Evolutionary conservation across 2,329 filamentous ascomycete species (phyloP).

Genomic region (Cercospora zeina): DNA sequence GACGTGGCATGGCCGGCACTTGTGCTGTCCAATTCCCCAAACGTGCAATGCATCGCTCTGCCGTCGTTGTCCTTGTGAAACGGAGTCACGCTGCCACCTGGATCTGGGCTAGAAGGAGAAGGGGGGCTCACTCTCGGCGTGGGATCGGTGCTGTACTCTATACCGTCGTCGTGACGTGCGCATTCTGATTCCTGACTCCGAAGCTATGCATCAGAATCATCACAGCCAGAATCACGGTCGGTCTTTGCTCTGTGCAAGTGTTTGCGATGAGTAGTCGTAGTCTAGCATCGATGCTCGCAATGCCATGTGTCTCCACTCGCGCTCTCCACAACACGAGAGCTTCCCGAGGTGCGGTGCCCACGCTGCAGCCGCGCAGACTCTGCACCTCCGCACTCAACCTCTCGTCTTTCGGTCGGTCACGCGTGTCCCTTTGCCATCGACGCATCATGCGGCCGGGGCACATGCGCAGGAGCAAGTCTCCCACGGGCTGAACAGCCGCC

Average conservation of each 20-base stretch:
- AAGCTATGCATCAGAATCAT: too few relatives aligned
- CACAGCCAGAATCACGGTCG: too few relatives aligned
- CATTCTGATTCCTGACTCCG: too few relatives aligned
- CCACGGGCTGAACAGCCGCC: background rate
- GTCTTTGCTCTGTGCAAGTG: background rate
- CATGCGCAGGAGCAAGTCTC: background rate
- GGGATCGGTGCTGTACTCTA: background rate
- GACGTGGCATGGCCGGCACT: background rate
- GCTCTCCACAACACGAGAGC: background rate
- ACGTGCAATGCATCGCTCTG: too few relatives aligned
- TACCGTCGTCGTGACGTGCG: background rate
- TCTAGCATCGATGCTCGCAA: background rate
- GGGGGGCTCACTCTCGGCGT: background rate
- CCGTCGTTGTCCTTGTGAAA: background rate
- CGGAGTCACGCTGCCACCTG: background rate
- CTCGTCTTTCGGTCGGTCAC: background rate
- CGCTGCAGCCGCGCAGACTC: background rate
- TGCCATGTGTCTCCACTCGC: background rate
- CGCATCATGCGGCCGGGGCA: conserved; percentile 4
- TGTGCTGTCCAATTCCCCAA: background rate
- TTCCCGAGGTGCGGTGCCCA: background rate
- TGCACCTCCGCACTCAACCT: background rate
- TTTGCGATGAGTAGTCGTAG: too few relatives aligned
- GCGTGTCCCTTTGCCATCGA: background rate
- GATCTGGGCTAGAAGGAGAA: background rate